Evolutionary conservation across 768 basidiomycete genomes (phyloP), one percentile per base, ranked within the genome.

Genomic region (Tephrocybe sp.): DNA sequence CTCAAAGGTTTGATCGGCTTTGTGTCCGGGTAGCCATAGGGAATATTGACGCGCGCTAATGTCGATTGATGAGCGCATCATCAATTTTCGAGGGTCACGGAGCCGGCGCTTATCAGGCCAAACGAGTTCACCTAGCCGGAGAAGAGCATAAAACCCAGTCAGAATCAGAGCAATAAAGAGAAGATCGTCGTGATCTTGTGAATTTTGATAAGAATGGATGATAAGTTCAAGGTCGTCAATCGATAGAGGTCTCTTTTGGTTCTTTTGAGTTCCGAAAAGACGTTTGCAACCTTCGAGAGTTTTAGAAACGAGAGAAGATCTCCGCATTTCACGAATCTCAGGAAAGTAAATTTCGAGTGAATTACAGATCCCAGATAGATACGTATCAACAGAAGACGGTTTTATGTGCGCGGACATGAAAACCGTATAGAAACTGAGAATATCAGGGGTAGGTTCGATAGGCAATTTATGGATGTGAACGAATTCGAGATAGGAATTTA

Each of bases 351-450:
- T n/a, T n/a, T n/a, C n/a, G n/a, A n/a, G n/a, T n/a, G 45, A 58
- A 74, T 62, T 64, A 47, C 65, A 65, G 16, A 71, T 69, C 8
- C 73, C 70, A 5, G 70, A 70, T 0, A 75, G 57, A 49, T 75
- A 75, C 3, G n/a, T 12, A 7, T 22, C n/a, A 8, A 45, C 24
- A 5, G 45, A 45, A 3, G 30, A 15, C 5, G 70, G 70, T 13
- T 66, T 44, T 33, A 72, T 69, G 48, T n/a, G n/a, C n/a, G n/a
- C n/a, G n/a, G n/a, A n/a, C n/a, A n/a, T n/a, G n/a, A n/a, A n/a
- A n/a, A n/a, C 60, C 2, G 62, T 52, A 54, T 50, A 73, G 33
- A 64, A 63, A 5, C 54, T 58, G 5, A 75, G 44, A 0, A 70
- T 70, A 45, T 71, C 62, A 0, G 55, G 49, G 11, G 63, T 61